Evolutionary conservation across 768 basidiomycete species (phyloP).

Genomic region (Auriscalpium orientale): DNA sequence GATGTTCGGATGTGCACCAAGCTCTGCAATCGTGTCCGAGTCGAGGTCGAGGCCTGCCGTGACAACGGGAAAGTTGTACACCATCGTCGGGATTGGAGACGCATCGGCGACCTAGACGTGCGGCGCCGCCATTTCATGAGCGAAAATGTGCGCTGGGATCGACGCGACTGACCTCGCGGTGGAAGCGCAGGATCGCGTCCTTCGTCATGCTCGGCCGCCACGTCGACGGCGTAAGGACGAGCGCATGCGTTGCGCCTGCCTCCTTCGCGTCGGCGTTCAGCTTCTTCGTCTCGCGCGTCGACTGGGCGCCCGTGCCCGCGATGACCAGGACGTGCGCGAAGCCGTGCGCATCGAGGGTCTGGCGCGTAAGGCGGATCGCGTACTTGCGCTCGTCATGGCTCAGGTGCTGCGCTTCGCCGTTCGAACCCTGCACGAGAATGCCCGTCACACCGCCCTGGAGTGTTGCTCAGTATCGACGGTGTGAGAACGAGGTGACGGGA

Average conservation of each 20-base stretch:
- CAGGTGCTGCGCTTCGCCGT: constrained; percentile 71
- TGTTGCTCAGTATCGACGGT: constrained; percentile 6
- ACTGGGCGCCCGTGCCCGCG: constrained; percentile 80
- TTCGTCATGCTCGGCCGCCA: constrained; percentile 60
- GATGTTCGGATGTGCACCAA: constrained; percentile 76
- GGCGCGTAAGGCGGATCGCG: constrained; percentile 55
- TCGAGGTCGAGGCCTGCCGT: constrained; percentile 81
- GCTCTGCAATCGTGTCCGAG: constrained; percentile 62
- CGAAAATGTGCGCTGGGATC: neutral
- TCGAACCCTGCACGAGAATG: constrained; percentile 66
- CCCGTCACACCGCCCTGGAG: constrained; percentile 63
- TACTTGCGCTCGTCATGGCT: constrained; percentile 63
- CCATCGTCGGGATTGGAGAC: constrained; percentile 63
- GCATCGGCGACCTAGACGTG: constrained; percentile 53
- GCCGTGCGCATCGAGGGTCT: constrained; percentile 66
- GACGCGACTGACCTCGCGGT: constrained; percentile 41
- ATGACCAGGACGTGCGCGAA: constrained; percentile 62
- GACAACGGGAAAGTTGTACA: constrained; percentile 83
- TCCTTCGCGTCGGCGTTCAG: constrained; percentile 68
- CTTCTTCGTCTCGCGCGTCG: constrained; percentile 65
- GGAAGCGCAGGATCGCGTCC: constrained; percentile 59
- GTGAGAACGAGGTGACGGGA: neutral
- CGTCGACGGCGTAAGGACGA: constrained; percentile 68
- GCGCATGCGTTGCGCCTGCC: constrained; percentile 74
- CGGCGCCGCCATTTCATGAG: neutral